Conservation (phyloP, 75 land plant species). For the Sequoiadendron giganteum region DNA sequence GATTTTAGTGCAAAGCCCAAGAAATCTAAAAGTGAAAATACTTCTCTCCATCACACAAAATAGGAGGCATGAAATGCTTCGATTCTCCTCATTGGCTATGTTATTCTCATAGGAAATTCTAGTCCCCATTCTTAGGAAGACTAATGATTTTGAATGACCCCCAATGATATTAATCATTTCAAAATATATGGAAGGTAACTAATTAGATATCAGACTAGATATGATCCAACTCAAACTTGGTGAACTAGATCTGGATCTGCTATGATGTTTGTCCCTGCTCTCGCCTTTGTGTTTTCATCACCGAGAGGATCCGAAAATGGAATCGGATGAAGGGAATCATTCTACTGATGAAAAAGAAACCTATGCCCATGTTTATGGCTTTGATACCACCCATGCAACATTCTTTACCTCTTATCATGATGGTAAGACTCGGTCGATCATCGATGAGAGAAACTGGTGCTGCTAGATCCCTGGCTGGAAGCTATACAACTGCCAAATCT, state of each 20-base stretch:
- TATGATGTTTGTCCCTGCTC: too few relatives aligned
- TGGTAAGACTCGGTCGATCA: neutral
- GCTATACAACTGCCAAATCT: neutral
- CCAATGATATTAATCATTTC: slow-evolving; percentile 7
- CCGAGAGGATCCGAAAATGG: neutral
- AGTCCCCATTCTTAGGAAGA: neutral
- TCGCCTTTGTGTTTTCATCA: neutral
- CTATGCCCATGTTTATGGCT: neutral
- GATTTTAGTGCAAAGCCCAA: neutral
- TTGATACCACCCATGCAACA: neutral
- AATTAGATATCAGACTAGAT: too few relatives aligned
- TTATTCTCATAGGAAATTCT: neutral
- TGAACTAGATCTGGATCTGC: neutral
- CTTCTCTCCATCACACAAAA: neutral
- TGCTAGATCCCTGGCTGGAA: neutral
- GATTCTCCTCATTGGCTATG: neutral
- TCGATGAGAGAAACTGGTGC: neutral
- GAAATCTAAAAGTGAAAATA: neutral
- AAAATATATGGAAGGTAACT: too few relatives aligned
- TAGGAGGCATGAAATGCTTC: neutral
- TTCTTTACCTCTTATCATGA: neutral
- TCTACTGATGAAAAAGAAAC: neutral
- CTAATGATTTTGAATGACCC: slow-evolving; percentile 1
- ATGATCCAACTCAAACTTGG: too few relatives aligned
- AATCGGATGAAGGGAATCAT: neutral